Conservation (phyloP, 2,329 filamentous ascomycete genomes). For the Aureobasidium pullulans region DNA sequence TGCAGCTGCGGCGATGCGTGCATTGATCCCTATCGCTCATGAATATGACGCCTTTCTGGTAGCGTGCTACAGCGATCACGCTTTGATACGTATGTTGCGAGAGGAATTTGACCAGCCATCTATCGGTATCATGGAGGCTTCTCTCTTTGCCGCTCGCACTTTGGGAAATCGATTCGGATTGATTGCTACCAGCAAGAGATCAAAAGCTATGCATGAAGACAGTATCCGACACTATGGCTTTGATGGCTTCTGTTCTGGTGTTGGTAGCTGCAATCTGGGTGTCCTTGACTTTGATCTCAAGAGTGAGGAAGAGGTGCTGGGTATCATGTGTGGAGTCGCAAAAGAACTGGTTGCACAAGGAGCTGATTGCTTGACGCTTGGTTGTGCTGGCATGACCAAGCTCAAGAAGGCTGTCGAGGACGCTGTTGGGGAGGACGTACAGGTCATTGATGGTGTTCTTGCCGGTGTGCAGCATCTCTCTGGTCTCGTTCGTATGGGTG, state of each 20-base stretch:
- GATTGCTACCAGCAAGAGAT: constrained; percentile 34
- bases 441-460: constrained; percentile 46
- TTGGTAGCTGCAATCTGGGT: constrained; percentile 35
- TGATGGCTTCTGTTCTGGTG: constrained; percentile 35
- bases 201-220: constrained; percentile 35
- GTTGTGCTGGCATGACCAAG: constrained; percentile 45
- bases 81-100: constrained; percentile 39
- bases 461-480: constrained; percentile 41
- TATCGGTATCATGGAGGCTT: constrained; percentile 47
- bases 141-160: constrained; percentile 43
- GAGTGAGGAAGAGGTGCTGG: constrained; percentile 33
- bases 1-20: constrained; percentile 41
- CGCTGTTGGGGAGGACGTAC: constrained; percentile 38
- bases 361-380: constrained; percentile 38
- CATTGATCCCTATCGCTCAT: constrained; percentile 36
- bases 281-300: constrained; percentile 40
- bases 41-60: constrained; percentile 43
- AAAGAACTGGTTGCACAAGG: constrained; percentile 33
- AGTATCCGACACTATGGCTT: constrained; percentile 37
- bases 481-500: constrained; percentile 39
- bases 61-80: constrained; percentile 44
- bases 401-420: constrained; percentile 40
- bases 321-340: constrained; percentile 33
- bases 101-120: constrained; percentile 40
- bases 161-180: constrained; percentile 42